Evolutionary conservation across 768 basidiomycete species (phyloP), one percentile per base, ranked within the genome.

Genomic region (Terana coerulea): DNA sequence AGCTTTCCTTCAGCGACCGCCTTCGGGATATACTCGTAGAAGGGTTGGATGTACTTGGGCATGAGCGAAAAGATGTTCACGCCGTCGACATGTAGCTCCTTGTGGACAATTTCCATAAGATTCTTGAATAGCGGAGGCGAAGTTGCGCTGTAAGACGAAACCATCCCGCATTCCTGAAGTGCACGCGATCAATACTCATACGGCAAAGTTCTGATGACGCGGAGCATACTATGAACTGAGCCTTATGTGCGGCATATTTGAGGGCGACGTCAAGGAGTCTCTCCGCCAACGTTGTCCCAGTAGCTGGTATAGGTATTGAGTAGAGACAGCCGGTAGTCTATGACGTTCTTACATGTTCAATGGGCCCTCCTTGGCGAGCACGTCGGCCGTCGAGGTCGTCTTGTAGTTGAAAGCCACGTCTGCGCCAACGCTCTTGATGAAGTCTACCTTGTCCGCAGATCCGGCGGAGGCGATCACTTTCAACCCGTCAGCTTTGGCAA

Each of bases 381-480:
- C 69, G 11, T 83, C 77, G 1, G 59, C 59, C 0, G 78, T 80
- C 40, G 69, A 68, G 0, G 70, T 70, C 0, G 75, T 86, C 73
- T 90, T 86, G 68, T 86, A 88, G 64, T 89, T 87, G 70, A 87
- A 88, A 0, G 75, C 80, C 4, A 84, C 75, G 57, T 90, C 86
- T 0, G 80, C 79, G 0, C 85, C 87, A n/a, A 86, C 57, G 3
- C 74, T 72, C 43, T 74, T 75, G 66, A 85, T 47, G 59, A 77
- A 85, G 4, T 71, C 63, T 5, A 89, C 83, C 65, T 91, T 89
- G 45, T 85, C 82, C n/a, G 88, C 84, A 0, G 79, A 78, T 1
- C 88, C 85, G 0, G 84, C 82, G 0, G 81, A 85, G 0, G 78
- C 83, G 44, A 91, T 84, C 31, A 89, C 87, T 57, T 82, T 84